These are phyloP conservation scores for Marasmius oreades DNA, from an alignment of 1,284 basidiomycete species.

Conservation along the genomic window DNA sequence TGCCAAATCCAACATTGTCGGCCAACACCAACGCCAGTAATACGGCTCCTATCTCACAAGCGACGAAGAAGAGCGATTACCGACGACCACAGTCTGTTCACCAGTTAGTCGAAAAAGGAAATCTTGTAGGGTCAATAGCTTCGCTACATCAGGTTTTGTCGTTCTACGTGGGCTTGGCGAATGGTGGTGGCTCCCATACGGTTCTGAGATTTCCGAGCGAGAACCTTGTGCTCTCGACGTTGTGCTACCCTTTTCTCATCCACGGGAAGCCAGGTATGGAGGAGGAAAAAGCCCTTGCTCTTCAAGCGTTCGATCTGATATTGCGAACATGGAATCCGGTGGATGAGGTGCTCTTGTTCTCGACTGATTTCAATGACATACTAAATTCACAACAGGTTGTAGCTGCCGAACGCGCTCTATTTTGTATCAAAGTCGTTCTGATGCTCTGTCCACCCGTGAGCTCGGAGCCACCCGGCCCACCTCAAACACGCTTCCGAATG, in stretches of 20 bases:
- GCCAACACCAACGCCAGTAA: conserved; percentile 21
- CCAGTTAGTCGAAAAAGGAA: conserved; percentile 21
- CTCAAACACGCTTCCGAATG: conserved; percentile 32
- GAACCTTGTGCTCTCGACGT: conserved; percentile 48
- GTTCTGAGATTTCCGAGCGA: not conserved
- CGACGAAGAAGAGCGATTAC: conserved; percentile 28
- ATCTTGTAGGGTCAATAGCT: not conserved
- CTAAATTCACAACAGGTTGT: conserved; percentile 31
- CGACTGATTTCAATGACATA: not conserved
- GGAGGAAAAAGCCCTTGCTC: conserved; percentile 51
- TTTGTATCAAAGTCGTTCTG: conserved; percentile 53
- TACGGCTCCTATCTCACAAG: conserved; percentile 19
- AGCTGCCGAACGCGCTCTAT: conserved; percentile 55
- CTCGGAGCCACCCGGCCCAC: conserved; percentile 36
- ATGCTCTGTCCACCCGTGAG: conserved; percentile 4
- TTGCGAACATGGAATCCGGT: conserved; percentile 51
- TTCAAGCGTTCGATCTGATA: conserved; percentile 59
- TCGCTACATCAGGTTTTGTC: not conserved
- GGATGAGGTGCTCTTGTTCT: conserved; percentile 36
- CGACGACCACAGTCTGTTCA: conserved; percentile 38
- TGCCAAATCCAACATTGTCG: conserved; percentile 38
- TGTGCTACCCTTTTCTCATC: conserved; percentile 53
- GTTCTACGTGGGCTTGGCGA: not conserved
- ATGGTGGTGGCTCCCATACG: not conserved
- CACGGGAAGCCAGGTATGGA: conserved; percentile 32